phyloP scores from a whole-genome alignment of 2,329 filamentous ascomycete genomes.

The Plenodomus tracheiphilus region DNA sequence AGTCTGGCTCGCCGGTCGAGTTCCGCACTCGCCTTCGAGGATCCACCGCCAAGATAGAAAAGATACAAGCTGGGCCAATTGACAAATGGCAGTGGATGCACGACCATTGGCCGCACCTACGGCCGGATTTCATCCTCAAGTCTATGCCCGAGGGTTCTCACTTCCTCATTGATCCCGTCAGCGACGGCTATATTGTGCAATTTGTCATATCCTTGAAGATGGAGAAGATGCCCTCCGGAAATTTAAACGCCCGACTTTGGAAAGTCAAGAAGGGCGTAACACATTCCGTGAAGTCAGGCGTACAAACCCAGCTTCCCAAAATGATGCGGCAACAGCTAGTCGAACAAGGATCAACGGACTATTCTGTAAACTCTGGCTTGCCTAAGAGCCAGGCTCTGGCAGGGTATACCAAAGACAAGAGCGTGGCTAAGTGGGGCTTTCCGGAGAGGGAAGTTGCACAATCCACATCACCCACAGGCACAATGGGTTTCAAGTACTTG shows the following conservation, averaged over 20 bases:
- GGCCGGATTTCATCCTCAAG: conserved; percentile 36
- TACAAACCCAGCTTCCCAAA: conserved; percentile 14
- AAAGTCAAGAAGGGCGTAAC: conserved; percentile 17
- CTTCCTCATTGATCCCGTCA: conserved; percentile 25
- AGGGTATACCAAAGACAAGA: neutral
- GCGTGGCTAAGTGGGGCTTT: neutral
- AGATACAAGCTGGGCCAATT: neutral
- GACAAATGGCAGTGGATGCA: conserved; percentile 26
- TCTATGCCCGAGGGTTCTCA: conserved; percentile 29
- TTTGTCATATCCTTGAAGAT: conserved; percentile 22
- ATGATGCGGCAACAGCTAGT: conserved; percentile 6
- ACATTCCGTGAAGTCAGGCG: conserved; percentile 8
- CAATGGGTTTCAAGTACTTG: neutral
- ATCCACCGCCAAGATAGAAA: conserved; percentile 4
- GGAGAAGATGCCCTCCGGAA: neutral
- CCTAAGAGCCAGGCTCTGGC: conserved; percentile 2
- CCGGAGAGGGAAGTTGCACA: conserved; percentile 4
- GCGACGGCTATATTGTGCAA: conserved; percentile 25
- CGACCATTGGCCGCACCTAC: conserved; percentile 32
- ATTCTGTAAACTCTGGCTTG: conserved; percentile 9
- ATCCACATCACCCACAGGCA: neutral
- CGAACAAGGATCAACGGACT: conserved; percentile 1
- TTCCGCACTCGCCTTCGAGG: conserved; percentile 16
- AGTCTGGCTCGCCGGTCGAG: conserved; percentile 26
- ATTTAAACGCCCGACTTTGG: conserved; percentile 16